phyloP scores from a whole-genome alignment of 1,139 yeast genomes.

The Taphrina confusa region DNA sequence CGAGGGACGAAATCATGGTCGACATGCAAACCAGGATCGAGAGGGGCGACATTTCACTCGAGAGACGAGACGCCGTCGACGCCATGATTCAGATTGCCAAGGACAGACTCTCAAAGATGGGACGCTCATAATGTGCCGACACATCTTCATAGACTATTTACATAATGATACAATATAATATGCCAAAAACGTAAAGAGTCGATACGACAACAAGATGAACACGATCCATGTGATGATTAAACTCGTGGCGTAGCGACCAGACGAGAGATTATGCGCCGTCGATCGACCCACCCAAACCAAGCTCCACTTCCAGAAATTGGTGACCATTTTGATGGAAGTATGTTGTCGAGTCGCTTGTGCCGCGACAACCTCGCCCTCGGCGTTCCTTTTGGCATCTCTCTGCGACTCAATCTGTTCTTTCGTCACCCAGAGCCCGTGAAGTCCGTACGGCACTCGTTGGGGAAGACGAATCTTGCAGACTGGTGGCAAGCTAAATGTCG shows the following conservation, averaged over 20 bases:
- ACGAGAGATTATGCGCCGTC: conserved; percentile 12
- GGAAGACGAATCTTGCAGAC: conserved; percentile 21
- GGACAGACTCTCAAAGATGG: too few relatives aligned
- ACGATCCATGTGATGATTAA: not conserved
- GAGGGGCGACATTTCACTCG: conserved; percentile 45
- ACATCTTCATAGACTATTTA: too few relatives aligned
- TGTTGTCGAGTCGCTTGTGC: conserved; percentile 23
- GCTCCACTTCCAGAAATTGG: conserved; percentile 30
- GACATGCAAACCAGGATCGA: conserved; percentile 65
- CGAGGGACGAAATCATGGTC: conserved; percentile 63
- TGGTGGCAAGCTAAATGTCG: conserved; percentile 21
- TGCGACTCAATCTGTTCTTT: conserved; percentile 22
- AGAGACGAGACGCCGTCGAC: conserved; percentile 11
- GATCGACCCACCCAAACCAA: conserved; percentile 23
- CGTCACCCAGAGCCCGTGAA: conserved; percentile 35
- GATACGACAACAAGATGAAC: conserved; percentile 14
- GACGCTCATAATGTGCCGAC: too few relatives aligned
- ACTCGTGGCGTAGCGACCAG: conserved; percentile 20
- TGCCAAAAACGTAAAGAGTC: conserved; percentile 1
- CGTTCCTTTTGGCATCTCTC: conserved; percentile 8
- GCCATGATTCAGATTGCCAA: conserved; percentile 26
- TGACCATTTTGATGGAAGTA: conserved; percentile 12
- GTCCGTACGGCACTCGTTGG: conserved; percentile 34
- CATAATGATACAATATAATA: too few relatives aligned
- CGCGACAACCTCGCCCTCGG: conserved; percentile 15